A percentile compares a stretch with the other conserved stretches of the same genome.
These are phyloP conservation scores for Solanum hybrid DNA, from an alignment of 305 asterid species.

Conservation along the genomic window DNA sequence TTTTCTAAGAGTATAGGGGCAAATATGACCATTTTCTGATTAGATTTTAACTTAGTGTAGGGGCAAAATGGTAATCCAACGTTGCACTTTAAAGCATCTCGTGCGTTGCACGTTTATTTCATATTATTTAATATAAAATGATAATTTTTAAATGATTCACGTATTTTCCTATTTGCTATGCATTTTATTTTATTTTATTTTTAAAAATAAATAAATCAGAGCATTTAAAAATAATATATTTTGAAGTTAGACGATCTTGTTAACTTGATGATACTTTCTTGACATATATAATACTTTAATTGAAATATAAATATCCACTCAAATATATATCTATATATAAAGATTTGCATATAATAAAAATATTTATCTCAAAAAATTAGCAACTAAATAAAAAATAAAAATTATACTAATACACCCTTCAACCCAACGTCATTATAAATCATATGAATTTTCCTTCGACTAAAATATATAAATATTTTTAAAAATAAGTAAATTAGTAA, in stretches of 20 bases:
- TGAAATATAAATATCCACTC: background rate
- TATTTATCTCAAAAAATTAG: background rate
- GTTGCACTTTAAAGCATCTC: too few relatives aligned
- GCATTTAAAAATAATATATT: background rate
- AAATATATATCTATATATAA: too few relatives aligned
- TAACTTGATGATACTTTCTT: background rate
- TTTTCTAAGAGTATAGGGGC: background rate
- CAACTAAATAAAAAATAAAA: background rate
- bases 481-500: background rate
- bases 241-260: background rate
- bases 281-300: background rate
- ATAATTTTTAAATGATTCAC: background rate
- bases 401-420: background rate
- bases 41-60: background rate
- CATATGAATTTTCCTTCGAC: background rate
- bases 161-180: background rate
- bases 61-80: background rate
- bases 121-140: background rate
- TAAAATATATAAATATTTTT: too few relatives aligned
- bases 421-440: background rate
- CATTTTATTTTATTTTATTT: background rate
- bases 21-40: background rate
- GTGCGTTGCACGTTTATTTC: background rate
- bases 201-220: background rate
- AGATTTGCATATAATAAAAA: background rate